Conservation (phyloP, 78 protist species). For the Chrysochromulina tobinii region DNA sequence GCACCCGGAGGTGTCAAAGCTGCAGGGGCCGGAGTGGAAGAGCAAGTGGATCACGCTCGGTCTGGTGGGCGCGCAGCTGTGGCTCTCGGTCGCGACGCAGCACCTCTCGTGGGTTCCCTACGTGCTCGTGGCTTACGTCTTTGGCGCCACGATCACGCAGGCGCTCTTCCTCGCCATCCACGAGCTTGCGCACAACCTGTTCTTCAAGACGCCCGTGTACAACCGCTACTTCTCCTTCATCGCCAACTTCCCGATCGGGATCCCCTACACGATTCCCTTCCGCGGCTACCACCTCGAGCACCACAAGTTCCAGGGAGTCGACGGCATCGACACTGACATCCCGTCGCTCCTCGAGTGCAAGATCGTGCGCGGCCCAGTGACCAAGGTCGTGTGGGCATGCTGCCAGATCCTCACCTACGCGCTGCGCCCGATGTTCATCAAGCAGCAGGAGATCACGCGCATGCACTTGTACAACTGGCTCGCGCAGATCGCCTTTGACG, state of each 20-base stretch:
- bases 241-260: conserved; percentile 65
- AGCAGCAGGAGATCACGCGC: conserved; percentile 42
- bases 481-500: conserved; percentile 26
- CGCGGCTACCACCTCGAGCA: conserved; percentile 76
- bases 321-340: conserved; percentile 77
- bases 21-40: conserved; percentile 11
- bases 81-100: not conserved
- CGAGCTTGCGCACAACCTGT: conserved; percentile 35
- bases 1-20: conserved; percentile 22
- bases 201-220: not conserved
- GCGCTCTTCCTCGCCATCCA: conserved; percentile 29
- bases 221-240: not conserved
- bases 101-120: not conserved
- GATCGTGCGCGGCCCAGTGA: conserved; percentile 34
- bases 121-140: not conserved
- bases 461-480: conserved; percentile 50
- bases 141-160: conserved; percentile 20
- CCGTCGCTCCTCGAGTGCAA: conserved; percentile 66
- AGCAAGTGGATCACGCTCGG: not conserved
- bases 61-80: conserved; percentile 15
- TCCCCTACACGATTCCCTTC: conserved; percentile 78
- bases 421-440: conserved; percentile 70
- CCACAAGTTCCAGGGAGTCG: conserved; percentile 57
- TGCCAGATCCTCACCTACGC: conserved; percentile 73
- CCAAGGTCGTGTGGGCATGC: conserved; percentile 55